A percentile compares a stretch with the other conserved stretches of the same genome.
These are phyloP conservation scores for Arbutus unedo DNA, from an alignment of 148 eudicot species.

Conservation along the genomic window DNA sequence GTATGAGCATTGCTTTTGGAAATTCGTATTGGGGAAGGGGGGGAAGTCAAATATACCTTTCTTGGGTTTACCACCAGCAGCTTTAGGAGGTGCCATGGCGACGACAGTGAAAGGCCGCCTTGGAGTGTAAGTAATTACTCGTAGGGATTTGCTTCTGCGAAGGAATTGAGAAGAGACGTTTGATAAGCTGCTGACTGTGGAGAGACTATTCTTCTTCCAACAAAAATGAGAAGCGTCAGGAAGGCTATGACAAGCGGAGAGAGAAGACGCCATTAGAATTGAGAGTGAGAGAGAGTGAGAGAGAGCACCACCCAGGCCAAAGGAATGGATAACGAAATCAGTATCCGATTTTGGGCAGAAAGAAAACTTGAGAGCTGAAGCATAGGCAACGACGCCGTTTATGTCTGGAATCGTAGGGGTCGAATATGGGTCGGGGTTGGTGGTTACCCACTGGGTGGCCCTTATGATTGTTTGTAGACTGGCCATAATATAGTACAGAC, in stretches of 20 bases:
- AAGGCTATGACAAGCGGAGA: not conserved
- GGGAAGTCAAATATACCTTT: not conserved
- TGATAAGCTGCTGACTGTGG: not conserved
- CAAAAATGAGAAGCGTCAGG: not conserved
- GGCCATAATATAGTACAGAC: too few relatives aligned
- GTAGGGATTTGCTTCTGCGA: not conserved
- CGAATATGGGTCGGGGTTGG: too few relatives aligned
- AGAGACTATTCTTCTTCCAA: constrained; percentile 1
- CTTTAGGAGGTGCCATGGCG: constrained; percentile 25
- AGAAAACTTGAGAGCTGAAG: too few relatives aligned
- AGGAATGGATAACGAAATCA: not conserved
- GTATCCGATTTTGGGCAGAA: too few relatives aligned
- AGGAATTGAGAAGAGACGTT: constrained; percentile 13
- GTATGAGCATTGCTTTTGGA: not conserved
- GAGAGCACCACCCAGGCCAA: not conserved
- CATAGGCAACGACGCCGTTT: too few relatives aligned
- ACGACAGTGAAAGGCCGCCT: constrained; percentile 10
- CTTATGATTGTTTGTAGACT: too few relatives aligned
- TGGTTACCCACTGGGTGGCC: too few relatives aligned
- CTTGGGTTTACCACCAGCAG: constrained; percentile 18
- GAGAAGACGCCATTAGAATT: not conserved
- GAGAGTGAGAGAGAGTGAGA: not conserved
- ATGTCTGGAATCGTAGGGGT: too few relatives aligned
- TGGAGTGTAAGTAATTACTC: not conserved
- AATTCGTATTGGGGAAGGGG: not conserved